These are phyloP conservation scores for Przewalskia tangutica DNA, from an alignment of 257 asterid genomes.

Conservation along the genomic window DNA sequence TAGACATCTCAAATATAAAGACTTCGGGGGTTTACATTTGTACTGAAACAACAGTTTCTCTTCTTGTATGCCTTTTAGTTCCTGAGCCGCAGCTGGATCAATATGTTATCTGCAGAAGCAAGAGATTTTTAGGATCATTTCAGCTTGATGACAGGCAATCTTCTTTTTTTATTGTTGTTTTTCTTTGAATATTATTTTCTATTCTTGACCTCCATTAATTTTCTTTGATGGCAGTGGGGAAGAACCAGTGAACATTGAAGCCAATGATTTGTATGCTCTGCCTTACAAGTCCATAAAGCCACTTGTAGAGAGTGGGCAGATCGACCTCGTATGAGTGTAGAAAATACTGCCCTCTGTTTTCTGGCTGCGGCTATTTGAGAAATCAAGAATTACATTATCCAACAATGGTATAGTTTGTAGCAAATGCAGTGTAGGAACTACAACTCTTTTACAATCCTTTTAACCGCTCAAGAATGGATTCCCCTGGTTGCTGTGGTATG, in stretches of 20 bases:
- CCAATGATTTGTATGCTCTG: slow-evolving; percentile 65
- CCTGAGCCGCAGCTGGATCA: slow-evolving; percentile 70
- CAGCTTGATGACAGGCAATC: slow-evolving; percentile 75
- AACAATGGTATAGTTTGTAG: not conserved
- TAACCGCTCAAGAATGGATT: not conserved
- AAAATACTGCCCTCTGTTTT: not conserved
- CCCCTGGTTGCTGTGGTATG: not conserved
- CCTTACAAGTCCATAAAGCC: slow-evolving; percentile 77
- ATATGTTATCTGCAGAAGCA: slow-evolving; percentile 74
- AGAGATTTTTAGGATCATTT: slow-evolving; percentile 59
- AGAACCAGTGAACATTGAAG: slow-evolving; percentile 68
- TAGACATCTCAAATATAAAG: not conserved
- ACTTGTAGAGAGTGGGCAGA: slow-evolving; percentile 68
- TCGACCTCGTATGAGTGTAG: slow-evolving; percentile 55
- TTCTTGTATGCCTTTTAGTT: slow-evolving; percentile 26
- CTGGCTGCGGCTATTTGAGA: not conserved
- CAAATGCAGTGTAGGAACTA: not conserved
- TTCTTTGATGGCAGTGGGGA: slow-evolving; percentile 39
- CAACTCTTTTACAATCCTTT: not conserved
- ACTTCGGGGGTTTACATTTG: not conserved
- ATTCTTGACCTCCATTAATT: slow-evolving; percentile 12
- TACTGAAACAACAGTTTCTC: not conserved
- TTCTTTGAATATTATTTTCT: not conserved
- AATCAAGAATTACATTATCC: not conserved
- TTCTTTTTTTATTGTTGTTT: not conserved